These are phyloP conservation scores for Rossbeevera mucosa DNA, from an alignment of 768 basidiomycete genomes.

Conservation along the genomic window DNA sequence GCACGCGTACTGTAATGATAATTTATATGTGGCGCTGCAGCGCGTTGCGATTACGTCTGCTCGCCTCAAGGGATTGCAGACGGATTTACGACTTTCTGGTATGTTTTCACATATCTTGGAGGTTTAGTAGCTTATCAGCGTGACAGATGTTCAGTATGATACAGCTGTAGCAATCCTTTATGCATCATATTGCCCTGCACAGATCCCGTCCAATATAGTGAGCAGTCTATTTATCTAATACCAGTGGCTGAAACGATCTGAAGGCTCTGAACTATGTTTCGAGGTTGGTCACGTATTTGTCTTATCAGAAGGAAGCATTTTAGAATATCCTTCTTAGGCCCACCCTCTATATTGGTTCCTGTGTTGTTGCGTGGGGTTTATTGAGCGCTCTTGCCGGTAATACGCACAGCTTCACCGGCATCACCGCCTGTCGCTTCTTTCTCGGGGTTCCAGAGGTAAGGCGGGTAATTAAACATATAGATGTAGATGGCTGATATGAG, in stretches of 20 bases:
- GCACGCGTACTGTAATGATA: background rate
- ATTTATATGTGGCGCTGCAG: background rate
- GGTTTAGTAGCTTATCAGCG: background rate
- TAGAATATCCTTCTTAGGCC: background rate
- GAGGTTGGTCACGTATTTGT: background rate
- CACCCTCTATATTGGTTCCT: background rate
- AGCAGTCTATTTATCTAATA: background rate
- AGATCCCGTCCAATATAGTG: background rate
- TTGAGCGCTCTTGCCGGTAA: background rate
- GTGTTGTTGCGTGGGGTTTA: background rate
- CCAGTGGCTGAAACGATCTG: background rate
- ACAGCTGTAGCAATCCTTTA: background rate
- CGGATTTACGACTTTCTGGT: background rate
- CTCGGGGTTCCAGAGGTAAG: background rate
- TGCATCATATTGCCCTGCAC: background rate
- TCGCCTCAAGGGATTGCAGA: background rate
- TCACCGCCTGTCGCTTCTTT: background rate
- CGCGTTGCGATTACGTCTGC: background rate
- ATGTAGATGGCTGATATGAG: background rate
- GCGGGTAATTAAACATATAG: background rate
- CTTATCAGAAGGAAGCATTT: background rate
- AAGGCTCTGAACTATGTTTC: background rate
- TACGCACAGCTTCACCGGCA: background rate
- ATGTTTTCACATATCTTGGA: background rate
- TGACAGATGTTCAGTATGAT: background rate